Evolutionary conservation across 2,329 filamentous ascomycete genomes (phyloP), one percentile per base, ranked within the genome.

Genomic region (Cyphellophora attinorum): DNA sequence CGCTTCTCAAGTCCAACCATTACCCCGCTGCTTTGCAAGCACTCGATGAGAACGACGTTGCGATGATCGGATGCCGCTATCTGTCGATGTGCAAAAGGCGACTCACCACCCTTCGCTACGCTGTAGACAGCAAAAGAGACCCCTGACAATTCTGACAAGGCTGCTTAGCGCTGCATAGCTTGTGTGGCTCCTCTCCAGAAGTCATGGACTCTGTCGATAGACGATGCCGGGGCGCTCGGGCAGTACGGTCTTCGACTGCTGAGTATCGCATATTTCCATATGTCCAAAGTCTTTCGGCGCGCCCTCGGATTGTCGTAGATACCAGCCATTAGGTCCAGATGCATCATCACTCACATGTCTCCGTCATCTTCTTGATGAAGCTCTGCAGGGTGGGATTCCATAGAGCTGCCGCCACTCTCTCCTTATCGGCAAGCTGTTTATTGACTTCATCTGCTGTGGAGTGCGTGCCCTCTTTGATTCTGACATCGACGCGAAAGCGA

Each of bases 401-500:
- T 49, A 95, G 65, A 5, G 91, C 91, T 6, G 91, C 91, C 1
- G 89, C 88, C 29, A 98, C 91, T 41, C 91, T 72, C 64, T 98
- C 91, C 67, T 96, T 98, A 62, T 98, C 91, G 19, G 79, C 84
- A 28, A 98, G 66, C 61, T 98, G 91, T 68, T 95, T 95, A 64
- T 93, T 95, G 34, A 95, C 86, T 57, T 94, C 86, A 44, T 94
- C 86, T 29, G 85, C 89, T 41, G 93, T 93, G 46, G 78, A 85
- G 58, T 96, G 91, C n/a, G 86, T 91, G 42, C 88, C 89, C 60
- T 93, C 82, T 60, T 96, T 95, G 59, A 95, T 93, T 50, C 80
- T 76, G 29, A 96, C 85, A 58, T 96, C 88, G 33, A 96, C 74
- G 23, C 91, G 76, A 58, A 91, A 98, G 51, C 89, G 83, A 19